These are phyloP conservation scores for Scolecobasidium constrictum DNA, from an alignment of 2,329 filamentous ascomycete genomes.

Conservation along the genomic window DNA sequence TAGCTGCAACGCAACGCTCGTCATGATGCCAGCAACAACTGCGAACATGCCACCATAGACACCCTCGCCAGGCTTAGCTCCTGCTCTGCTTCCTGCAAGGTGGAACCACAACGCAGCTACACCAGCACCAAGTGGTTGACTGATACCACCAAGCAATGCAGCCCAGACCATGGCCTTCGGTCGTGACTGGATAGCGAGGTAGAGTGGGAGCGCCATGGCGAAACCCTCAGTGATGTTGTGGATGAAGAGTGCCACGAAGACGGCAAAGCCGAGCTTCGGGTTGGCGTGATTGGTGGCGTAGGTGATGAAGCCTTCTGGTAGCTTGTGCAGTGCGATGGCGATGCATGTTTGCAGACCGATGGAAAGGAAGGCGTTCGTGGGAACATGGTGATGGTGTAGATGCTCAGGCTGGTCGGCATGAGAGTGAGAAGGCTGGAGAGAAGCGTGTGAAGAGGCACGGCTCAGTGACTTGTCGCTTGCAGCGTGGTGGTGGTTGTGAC, in stretches of 20 bases:
- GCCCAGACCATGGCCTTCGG: slow-evolving; percentile 76
- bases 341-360: slow-evolving; percentile 95
- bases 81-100: slow-evolving; percentile 44
- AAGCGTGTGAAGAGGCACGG: not conserved
- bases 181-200: slow-evolving; percentile 76
- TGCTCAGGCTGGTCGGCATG: slow-evolving; percentile 14
- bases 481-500: slow-evolving; percentile 12
- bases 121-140: slow-evolving; percentile 76
- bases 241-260: slow-evolving; percentile 92
- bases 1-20: slow-evolving; percentile 78
- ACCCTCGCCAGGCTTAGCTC: slow-evolving; percentile 40
- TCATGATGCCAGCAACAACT: slow-evolving; percentile 87
- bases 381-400: slow-evolving; percentile 93
- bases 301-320: slow-evolving; percentile 79
- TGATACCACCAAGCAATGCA: slow-evolving; percentile 71
- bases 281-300: slow-evolving; percentile 97
- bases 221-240: slow-evolving; percentile 98
- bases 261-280: slow-evolving; percentile 73
- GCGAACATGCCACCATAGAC: slow-evolving; percentile 78
- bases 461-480: slow-evolving; percentile 9
- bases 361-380: slow-evolving; percentile 83
- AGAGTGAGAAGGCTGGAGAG: slow-evolving; percentile 8
- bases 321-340: slow-evolving; percentile 91
- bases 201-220: slow-evolving; percentile 82
- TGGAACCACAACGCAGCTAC: slow-evolving; percentile 81